Percentiles rank a stretch among this genome's conserved stretches.
phyloP scores from a whole-genome alignment of 345 rosid species.

The Populus nigra region DNA sequence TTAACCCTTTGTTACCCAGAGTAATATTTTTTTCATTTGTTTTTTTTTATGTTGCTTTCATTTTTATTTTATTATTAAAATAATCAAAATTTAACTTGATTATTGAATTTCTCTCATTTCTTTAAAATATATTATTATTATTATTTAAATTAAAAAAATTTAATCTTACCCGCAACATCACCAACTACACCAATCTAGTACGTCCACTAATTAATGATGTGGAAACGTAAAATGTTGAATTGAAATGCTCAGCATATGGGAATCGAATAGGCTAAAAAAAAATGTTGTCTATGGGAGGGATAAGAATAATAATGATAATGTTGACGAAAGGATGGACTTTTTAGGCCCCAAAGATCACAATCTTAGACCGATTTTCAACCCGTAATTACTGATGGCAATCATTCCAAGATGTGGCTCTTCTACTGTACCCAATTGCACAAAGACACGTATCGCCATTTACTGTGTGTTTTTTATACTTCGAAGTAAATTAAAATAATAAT shows the following conservation, averaged over 20 bases:
- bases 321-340: not conserved
- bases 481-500: not conserved
- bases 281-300: not conserved
- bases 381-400: constrained; percentile 2
- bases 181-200: too few relatives aligned
- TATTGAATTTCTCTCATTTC: too few relatives aligned
- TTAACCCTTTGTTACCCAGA: fast-evolving
- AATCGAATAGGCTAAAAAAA: not conserved
- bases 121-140: too few relatives aligned
- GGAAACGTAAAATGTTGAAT: not conserved
- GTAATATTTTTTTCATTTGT: too few relatives aligned
- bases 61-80: too few relatives aligned
- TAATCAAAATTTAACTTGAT: too few relatives aligned
- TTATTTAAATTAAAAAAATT: too few relatives aligned
- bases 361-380: constrained; percentile 23
- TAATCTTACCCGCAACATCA: too few relatives aligned
- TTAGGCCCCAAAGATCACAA: not conserved
- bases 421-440: not conserved
- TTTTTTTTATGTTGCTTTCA: too few relatives aligned
- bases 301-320: not conserved
- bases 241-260: not conserved
- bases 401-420: not conserved
- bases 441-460: not conserved
- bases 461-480: not conserved
- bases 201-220: not conserved